Percentiles rank a stretch among this genome's conserved stretches.
phyloP scores from a whole-genome alignment of 2,329 filamentous ascomycete species.

The Tolypocladium pustulatum region DNA sequence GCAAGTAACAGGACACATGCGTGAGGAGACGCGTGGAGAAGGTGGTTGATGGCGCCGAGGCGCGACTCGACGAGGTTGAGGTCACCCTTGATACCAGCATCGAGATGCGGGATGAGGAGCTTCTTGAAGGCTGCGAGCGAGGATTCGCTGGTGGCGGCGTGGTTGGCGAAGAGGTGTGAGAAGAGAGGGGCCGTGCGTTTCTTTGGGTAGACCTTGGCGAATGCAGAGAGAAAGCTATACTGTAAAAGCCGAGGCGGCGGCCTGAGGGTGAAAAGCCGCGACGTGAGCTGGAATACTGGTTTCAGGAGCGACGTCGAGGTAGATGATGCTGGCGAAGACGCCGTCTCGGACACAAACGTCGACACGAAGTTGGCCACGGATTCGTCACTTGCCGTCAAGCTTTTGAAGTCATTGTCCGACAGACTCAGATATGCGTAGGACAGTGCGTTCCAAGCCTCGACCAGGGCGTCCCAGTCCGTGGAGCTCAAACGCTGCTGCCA shows the following conservation, averaged over 20 bases:
- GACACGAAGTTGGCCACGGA: constrained; percentile 30
- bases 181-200: constrained; percentile 45
- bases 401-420: constrained; percentile 42
- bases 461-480: constrained; percentile 66
- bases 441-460: constrained; percentile 67
- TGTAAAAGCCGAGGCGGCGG: constrained; percentile 40
- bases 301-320: constrained; percentile 45
- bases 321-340: constrained; percentile 8
- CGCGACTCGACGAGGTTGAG: constrained; percentile 42
- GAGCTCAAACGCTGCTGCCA: constrained; percentile 57
- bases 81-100: constrained; percentile 46
- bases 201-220: constrained; percentile 57
- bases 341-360: constrained; percentile 53
- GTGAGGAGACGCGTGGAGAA: constrained; percentile 51
- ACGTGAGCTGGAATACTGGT: constrained; percentile 52
- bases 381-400: constrained; percentile 40
- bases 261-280: constrained; percentile 39
- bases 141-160: constrained; percentile 37
- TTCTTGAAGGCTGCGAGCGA: constrained; percentile 51
- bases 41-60: constrained; percentile 49
- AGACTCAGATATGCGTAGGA: constrained; percentile 54
- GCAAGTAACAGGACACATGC: constrained; percentile 58
- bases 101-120: constrained; percentile 50
- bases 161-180: constrained; percentile 37
- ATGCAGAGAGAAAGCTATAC: constrained; percentile 59